phyloP scores from a whole-genome alignment of 805 yeast species.

The Candida hungchunana region DNA sequence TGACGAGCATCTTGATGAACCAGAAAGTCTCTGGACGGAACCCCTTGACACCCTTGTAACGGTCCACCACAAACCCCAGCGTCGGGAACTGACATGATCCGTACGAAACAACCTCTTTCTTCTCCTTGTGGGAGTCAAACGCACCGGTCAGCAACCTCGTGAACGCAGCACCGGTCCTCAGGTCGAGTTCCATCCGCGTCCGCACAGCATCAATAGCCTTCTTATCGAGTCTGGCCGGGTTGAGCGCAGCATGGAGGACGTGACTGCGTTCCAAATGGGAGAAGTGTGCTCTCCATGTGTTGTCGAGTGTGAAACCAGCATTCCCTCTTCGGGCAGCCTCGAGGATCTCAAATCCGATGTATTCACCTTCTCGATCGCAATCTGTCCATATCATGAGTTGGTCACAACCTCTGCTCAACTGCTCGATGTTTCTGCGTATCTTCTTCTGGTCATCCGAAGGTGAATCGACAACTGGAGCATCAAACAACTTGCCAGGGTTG shows the following conservation, averaged over 20 bases:
- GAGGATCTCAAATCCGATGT: conserved; percentile 79
- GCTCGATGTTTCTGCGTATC: conserved; percentile 62
- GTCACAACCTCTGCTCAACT: conserved; percentile 57
- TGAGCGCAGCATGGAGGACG: conserved; percentile 66
- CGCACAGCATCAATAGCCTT: conserved; percentile 77
- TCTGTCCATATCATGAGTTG: conserved; percentile 94
- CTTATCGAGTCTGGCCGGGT: conserved; percentile 61
- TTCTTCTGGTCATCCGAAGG: conserved; percentile 37
- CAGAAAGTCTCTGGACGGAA: conserved; percentile 81
- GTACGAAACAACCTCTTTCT: conserved; percentile 48
- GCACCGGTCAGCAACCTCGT: conserved; percentile 72
- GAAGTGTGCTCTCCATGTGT: conserved; percentile 73
- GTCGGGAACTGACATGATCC: conserved; percentile 98
- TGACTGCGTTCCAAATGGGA: conserved; percentile 83
- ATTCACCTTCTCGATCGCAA: conserved; percentile 96
- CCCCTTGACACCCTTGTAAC: conserved; percentile 68
- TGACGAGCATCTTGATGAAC: conserved; percentile 55
- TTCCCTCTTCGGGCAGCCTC: conserved; percentile 58
- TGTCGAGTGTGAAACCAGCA: conserved; percentile 38
- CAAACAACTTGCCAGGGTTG: conserved; percentile 61
- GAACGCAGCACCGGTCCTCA: conserved; percentile 84
- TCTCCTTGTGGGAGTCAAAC: conserved; percentile 29
- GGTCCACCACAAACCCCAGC: conserved; percentile 90
- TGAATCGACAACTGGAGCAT: conserved; percentile 55
- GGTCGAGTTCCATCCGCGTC: conserved; percentile 81